Conservation (phyloP, 2,329 filamentous ascomycete species). For the Aspergillus sp. region DNA sequence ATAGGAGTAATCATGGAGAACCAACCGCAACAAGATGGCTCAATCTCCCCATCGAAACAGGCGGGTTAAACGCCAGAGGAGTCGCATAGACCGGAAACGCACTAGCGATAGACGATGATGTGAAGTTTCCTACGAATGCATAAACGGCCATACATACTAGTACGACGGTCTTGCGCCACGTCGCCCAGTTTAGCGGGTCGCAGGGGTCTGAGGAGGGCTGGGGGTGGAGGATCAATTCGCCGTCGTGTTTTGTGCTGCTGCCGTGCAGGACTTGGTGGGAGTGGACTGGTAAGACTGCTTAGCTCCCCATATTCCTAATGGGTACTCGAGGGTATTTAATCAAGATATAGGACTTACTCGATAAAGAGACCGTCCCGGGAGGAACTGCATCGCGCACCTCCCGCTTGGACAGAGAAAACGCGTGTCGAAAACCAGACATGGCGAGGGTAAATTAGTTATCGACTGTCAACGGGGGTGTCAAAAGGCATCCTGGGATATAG, state of each 20-base stretch:
- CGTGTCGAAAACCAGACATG: constrained; percentile 11
- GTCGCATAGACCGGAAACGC: constrained; percentile 12
- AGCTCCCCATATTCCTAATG: too few relatives aligned
- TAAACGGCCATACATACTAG: constrained; percentile 8
- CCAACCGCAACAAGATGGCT: constrained; percentile 12
- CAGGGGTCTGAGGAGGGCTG: constrained; percentile 9
- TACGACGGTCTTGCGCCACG: constrained; percentile 8
- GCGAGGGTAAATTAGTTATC: background rate
- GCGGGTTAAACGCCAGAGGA: constrained; percentile 13
- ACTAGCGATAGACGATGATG: constrained; percentile 8
- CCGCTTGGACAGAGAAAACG: constrained; percentile 10
- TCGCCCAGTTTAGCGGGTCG: constrained; percentile 12
- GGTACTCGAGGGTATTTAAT: too few relatives aligned
- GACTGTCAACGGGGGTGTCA: background rate
- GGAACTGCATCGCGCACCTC: constrained; percentile 6
- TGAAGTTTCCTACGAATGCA: constrained; percentile 11
- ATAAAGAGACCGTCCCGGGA: constrained; percentile 8
- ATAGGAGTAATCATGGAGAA: background rate
- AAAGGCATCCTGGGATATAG: too few relatives aligned
- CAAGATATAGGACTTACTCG: background rate
- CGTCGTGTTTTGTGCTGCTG: background rate
- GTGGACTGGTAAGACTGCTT: background rate
- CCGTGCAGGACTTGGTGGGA: background rate
- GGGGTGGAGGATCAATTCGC: constrained; percentile 8
- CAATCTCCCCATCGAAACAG: constrained; percentile 8